A percentile compares a stretch with the other conserved stretches of the same genome.
phyloP scores from a whole-genome alignment of 495 filamentous ascomycete species.

The Ramalina intermedia region DNA sequence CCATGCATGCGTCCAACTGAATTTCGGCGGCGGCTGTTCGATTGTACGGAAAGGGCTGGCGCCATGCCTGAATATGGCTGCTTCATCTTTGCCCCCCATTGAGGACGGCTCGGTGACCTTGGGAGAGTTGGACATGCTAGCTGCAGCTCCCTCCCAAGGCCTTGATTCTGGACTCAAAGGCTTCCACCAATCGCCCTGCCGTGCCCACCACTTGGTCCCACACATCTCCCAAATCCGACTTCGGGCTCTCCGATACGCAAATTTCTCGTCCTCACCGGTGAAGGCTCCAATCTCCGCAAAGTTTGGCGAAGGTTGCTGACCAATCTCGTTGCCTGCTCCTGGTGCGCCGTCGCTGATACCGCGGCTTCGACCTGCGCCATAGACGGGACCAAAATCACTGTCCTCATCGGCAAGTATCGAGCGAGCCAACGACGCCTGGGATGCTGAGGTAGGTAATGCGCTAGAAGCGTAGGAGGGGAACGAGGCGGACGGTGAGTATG shows the following conservation, averaged over 20 bases:
- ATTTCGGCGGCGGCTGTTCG: conserved; percentile 29
- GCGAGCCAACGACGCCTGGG: conserved; percentile 7
- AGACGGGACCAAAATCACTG: conserved; percentile 19
- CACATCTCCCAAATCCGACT: conserved; percentile 61
- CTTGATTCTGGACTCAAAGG: conserved; percentile 43
- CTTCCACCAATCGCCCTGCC: conserved; percentile 39
- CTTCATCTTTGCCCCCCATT: conserved; percentile 10
- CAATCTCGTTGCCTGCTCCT: conserved; percentile 14
- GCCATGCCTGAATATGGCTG: conserved; percentile 18
- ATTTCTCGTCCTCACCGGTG: conserved; percentile 58
- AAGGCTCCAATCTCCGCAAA: conserved; percentile 44
- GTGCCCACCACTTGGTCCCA: conserved; percentile 41
- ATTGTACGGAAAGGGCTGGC: conserved; percentile 31
- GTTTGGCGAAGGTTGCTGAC: conserved; percentile 7
- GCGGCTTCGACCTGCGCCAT: conserved; percentile 13
- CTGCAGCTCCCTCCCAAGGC: conserved; percentile 36
- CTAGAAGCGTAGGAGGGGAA: conserved; percentile 16
- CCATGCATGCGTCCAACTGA: conserved; percentile 37
- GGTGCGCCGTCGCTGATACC: conserved; percentile 12
- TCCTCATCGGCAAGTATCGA: conserved; percentile 22
- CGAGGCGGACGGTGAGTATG: conserved; percentile 25
- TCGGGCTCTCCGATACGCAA: conserved; percentile 53
- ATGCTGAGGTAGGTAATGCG: conserved; percentile 13
- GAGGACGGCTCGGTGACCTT: conserved; percentile 12
- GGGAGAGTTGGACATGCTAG: neutral